Percentiles rank a stretch among this genome's conserved stretches.
Conservation (phyloP, 2,329 filamentous ascomycete species). For the Fusarium sarcochroum region DNA sequence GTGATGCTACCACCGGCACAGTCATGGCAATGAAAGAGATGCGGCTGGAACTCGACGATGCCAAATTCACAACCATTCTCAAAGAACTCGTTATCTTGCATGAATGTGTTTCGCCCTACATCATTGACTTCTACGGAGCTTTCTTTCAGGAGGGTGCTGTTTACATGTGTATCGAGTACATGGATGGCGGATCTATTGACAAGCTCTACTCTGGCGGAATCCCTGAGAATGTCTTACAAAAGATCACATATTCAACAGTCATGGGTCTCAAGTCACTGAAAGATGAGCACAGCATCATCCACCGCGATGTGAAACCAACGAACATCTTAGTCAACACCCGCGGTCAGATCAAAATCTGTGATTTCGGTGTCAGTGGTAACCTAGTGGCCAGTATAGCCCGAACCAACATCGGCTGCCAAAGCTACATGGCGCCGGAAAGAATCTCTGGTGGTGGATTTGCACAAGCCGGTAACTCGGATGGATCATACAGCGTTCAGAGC, state of each 20-base stretch:
- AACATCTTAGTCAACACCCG: slow-evolving; percentile 93
- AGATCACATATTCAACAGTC: slow-evolving; percentile 90
- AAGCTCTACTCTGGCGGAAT: slow-evolving; percentile 94
- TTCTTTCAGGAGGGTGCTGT: slow-evolving; percentile 99
- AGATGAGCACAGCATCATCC: slow-evolving; percentile 99
- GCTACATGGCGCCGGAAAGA: slow-evolving; percentile 98
- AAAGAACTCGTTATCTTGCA: slow-evolving; percentile 98
- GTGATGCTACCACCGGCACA: slow-evolving; percentile 73
- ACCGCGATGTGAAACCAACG: slow-evolving; percentile 98
- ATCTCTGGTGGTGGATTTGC: slow-evolving; percentile 90
- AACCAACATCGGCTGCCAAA: slow-evolving; percentile 99
- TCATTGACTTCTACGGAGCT: slow-evolving; percentile 98
- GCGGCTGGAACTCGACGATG: slow-evolving; percentile 92
- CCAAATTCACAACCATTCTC: slow-evolving; percentile 96
- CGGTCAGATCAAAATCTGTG: slow-evolving; percentile 97
- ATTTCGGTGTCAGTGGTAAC: slow-evolving; percentile 97
- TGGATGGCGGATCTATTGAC: slow-evolving; percentile 98
- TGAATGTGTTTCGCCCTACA: slow-evolving; percentile 93
- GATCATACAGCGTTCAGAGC: slow-evolving; percentile 97
- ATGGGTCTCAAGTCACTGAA: slow-evolving; percentile 94
- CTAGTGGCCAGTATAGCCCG: slow-evolving; percentile 97
- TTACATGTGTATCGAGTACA: slow-evolving; percentile 99
- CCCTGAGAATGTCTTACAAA: slow-evolving; percentile 87
- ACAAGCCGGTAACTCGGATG: slow-evolving; percentile 76
- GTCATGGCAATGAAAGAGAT: slow-evolving; percentile 99